Conservation (phyloP, 129 eudicot genomes). For the Oenanthe sinensis region DNA sequence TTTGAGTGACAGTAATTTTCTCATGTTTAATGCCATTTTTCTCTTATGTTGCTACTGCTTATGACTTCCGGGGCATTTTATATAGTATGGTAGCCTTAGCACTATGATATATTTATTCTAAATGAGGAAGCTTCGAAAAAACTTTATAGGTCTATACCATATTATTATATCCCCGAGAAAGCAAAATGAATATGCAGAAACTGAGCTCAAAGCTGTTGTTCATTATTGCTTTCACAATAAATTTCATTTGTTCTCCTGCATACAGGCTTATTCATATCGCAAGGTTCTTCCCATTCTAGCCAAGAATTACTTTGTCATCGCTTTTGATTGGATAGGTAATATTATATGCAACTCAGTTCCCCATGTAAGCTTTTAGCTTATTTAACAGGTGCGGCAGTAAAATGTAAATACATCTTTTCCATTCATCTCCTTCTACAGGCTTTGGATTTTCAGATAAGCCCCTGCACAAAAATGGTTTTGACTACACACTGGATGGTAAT, state of each 20-base stretch:
- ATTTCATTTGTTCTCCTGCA: slow-evolving; percentile 11
- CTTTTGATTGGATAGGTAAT: slow-evolving; percentile 96
- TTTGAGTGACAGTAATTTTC: not conserved
- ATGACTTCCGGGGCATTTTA: not conserved
- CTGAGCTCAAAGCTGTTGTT: not conserved
- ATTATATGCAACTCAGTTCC: not conserved
- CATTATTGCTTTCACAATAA: not conserved
- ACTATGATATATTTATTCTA: not conserved
- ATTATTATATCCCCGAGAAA: too few relatives aligned
- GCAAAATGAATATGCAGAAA: not conserved
- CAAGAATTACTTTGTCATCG: slow-evolving; percentile 61
- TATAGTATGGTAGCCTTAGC: not conserved
- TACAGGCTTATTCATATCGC: slow-evolving; percentile 91
- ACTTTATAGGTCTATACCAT: not conserved
- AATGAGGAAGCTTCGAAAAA: not conserved
- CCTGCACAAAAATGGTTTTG: slow-evolving; percentile 87
- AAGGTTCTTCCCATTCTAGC: slow-evolving; percentile 79
- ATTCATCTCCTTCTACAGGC: slow-evolving; percentile 40
- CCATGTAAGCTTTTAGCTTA: not conserved
- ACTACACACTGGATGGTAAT: slow-evolving; percentile 85
- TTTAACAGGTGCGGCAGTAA: not conserved
- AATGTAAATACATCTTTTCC: not conserved
- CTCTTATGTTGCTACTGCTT: not conserved
- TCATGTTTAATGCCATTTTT: not conserved
- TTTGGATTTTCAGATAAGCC: slow-evolving; percentile 99